A percentile compares a stretch with the other conserved stretches of the same genome.
These are phyloP conservation scores for Aspergillus quadrilineatus DNA, from an alignment of 2,329 filamentous ascomycete species.

Conservation along the genomic window DNA sequence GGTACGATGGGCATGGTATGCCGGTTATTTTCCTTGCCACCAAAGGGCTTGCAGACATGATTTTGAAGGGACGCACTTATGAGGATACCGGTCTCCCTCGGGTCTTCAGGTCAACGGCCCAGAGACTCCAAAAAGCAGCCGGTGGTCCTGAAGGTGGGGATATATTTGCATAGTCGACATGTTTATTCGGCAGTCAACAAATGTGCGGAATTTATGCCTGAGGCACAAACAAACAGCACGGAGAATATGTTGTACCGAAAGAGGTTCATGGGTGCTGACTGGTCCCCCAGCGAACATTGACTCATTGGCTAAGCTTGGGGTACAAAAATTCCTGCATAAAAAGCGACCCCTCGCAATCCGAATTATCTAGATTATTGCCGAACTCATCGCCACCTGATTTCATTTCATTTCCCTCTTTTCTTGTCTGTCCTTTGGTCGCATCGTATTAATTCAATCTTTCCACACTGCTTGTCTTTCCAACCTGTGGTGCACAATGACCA, in stretches of 20 bases:
- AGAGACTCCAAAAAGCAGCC: constrained; percentile 17
- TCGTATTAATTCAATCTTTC: neutral
- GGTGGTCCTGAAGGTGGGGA: constrained; percentile 22
- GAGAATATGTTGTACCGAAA: too few relatives aligned
- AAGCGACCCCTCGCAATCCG: neutral
- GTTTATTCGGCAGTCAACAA: too few relatives aligned
- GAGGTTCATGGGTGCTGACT: neutral
- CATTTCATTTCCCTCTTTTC: neutral
- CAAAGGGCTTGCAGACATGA: constrained; percentile 59
- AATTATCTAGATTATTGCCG: neutral
- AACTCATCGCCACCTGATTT: neutral
- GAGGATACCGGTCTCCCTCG: constrained; percentile 33
- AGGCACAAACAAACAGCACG: too few relatives aligned
- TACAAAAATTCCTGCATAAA: neutral
- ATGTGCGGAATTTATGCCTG: too few relatives aligned
- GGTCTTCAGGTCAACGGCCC: constrained; percentile 33
- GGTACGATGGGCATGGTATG: constrained; percentile 70
- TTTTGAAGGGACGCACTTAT: constrained; percentile 36
- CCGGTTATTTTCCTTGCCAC: constrained; percentile 62
- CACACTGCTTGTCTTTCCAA: neutral
- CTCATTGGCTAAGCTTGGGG: neutral
- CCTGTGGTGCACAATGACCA: constrained; percentile 24
- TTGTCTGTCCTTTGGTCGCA: neutral
- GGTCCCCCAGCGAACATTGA: neutral
- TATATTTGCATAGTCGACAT: constrained; percentile 5